These are phyloP conservation scores for Rubus parviflorus DNA, from an alignment of 306 rosid species.

Conservation along the genomic window DNA sequence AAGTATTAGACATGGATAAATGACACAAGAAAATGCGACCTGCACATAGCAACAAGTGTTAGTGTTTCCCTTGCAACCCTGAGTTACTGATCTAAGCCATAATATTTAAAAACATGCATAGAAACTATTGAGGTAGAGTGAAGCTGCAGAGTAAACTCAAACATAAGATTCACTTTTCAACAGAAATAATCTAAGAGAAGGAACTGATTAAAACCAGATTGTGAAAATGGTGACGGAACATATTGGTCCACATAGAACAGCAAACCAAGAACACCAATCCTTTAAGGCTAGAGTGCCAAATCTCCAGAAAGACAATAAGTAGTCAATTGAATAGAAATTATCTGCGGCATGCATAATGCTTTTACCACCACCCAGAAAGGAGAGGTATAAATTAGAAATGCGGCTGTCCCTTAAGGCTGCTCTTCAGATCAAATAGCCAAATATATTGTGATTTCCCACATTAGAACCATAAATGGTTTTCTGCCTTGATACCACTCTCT, in stretches of 20 bases:
- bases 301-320: neutral
- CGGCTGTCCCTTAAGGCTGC: neutral
- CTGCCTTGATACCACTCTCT: neutral
- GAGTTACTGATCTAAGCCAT: neutral
- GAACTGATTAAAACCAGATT: slow-evolving; percentile 9
- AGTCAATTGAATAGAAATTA: neutral
- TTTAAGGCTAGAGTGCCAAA: neutral
- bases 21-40: slow-evolving; percentile 63
- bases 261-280: neutral
- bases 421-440: neutral
- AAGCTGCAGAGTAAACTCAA: slow-evolving; percentile 11
- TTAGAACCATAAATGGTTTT: neutral
- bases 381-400: neutral
- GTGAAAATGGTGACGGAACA: neutral
- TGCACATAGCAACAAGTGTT: slow-evolving; percentile 37
- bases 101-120: neutral
- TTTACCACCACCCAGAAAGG: neutral
- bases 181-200: slow-evolving; percentile 15
- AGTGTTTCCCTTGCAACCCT: slow-evolving; percentile 2
- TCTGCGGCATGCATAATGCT: neutral
- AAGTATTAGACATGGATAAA: slow-evolving; percentile 76
- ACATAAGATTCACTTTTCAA: slow-evolving; percentile 7
- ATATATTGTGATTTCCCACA: neutral
- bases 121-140: neutral
- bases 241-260: neutral